Evolutionary conservation across 208 protist genomes (phyloP), one percentile per base, ranked within the genome.

Genomic region (Trypanosomatidae sp.): DNA sequence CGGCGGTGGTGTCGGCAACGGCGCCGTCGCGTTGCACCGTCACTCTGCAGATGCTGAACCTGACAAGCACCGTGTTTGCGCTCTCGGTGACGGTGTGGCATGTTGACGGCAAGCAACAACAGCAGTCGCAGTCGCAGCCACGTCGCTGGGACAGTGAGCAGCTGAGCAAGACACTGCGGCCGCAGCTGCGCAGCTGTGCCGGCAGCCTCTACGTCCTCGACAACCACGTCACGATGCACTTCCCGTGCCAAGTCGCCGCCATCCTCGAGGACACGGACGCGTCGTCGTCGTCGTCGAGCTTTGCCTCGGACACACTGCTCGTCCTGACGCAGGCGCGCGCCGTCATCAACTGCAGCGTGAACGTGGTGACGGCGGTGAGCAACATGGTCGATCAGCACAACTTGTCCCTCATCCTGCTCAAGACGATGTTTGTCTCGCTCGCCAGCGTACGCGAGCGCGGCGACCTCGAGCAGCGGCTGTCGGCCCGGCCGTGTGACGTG

Each of bases 331-430:
- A 85, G 64, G 66, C 80, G 11, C 67, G 73, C 19, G 71, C 79
- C 26, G 76, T 86, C 47, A 70, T 90, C 40, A 89, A 82, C 63
- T 88, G 80, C 53, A 88, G 66, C 13, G 81, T 93, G 37, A 93
- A 93, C 58, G 84, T 93, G 20, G 61, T 90, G 19, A 88, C 77
- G 22, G 57, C 70, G 6, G 76, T 93, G 59, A 78, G 55, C 28
- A 88, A 88, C 58, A 71, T 87, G 50, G 84, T 88, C 20, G 80
- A 93, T 37, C 84, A 88, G 56, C 78, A 93, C 55, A 93, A 88
- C 48, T 53, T 93, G 15, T 93, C 84, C 2, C 71, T 93, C 11
- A 73, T 82, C 43, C 50, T 93, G 37, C 66, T 93, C 16, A 89
- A 84, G 45, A 93, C 80, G 10, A 88, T 89, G 73, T 89, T 88